phyloP scores from a whole-genome alignment of 768 basidiomycete genomes.

The Agrocybe praecox region DNA sequence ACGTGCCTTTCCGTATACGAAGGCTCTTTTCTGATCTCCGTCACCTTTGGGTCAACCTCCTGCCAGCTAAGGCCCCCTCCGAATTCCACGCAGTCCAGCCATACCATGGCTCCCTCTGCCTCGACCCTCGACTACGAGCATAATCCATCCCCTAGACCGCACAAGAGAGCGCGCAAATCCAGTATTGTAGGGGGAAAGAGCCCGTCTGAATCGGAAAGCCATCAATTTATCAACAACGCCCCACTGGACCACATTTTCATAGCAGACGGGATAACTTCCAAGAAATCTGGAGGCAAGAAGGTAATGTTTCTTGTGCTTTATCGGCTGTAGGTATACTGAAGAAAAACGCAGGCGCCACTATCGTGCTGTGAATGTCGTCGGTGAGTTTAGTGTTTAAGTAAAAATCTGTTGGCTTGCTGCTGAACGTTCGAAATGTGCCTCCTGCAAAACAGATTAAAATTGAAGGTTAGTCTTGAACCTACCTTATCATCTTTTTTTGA shows the following conservation, averaged over 20 bases:
- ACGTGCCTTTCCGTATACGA: slow-evolving; percentile 26
- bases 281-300: slow-evolving; percentile 52
- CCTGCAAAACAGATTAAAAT: slow-evolving; percentile 44
- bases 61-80: slow-evolving; percentile 32
- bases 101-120: slow-evolving; percentile 23
- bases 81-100: slow-evolving; percentile 29
- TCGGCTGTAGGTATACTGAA: not conserved
- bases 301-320: slow-evolving; percentile 22
- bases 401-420: slow-evolving; percentile 5
- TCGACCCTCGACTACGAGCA: slow-evolving; percentile 21
- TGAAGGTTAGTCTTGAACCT: slow-evolving; percentile 46
- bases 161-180: slow-evolving; percentile 50
- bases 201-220: slow-evolving; percentile 26
- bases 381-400: slow-evolving; percentile 29
- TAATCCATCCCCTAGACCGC: slow-evolving; percentile 31
- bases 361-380: slow-evolving; percentile 68
- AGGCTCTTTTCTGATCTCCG: slow-evolving; percentile 28
- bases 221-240: slow-evolving; percentile 24
- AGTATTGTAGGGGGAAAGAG: slow-evolving; percentile 14
- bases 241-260: slow-evolving; percentile 55
- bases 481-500: not conserved
- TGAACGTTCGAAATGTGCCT: slow-evolving; percentile 8
- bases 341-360: slow-evolving; percentile 43
- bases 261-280: slow-evolving; percentile 44
- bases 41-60: slow-evolving; percentile 26